These are phyloP conservation scores for Pleurotus tuber-regium DNA, from an alignment of 768 basidiomycete genomes.

Conservation along the genomic window DNA sequence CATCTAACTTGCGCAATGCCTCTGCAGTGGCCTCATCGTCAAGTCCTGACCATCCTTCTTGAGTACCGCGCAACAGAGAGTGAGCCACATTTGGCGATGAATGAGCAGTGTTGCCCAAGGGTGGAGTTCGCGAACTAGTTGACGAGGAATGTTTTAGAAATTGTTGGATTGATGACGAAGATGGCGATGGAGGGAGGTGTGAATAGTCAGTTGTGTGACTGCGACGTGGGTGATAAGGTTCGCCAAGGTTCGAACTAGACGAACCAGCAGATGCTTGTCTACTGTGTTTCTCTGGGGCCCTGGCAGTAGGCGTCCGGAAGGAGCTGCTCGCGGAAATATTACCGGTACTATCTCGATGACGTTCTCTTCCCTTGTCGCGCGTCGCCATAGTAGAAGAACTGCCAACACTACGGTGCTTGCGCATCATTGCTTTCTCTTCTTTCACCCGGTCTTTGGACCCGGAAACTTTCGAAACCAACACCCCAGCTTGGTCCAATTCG, in stretches of 20 bases:
- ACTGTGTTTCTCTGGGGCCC: slow-evolving; percentile 46
- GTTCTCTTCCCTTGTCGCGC: slow-evolving; percentile 52
- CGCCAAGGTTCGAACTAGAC: slow-evolving; percentile 58
- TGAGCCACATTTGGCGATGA: slow-evolving; percentile 72
- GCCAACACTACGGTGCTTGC: slow-evolving; percentile 69
- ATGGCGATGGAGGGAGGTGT: slow-evolving; percentile 87
- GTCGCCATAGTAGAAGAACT: slow-evolving; percentile 33
- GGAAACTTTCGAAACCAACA: slow-evolving; percentile 50
- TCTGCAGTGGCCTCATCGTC: slow-evolving; percentile 89
- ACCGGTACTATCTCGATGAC: slow-evolving; percentile 53
- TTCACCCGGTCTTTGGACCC: slow-evolving; percentile 42
- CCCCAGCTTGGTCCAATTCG: slow-evolving; percentile 70
- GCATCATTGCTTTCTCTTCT: slow-evolving; percentile 50
- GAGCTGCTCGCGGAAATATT: slow-evolving; percentile 13
- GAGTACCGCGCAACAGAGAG: slow-evolving; percentile 81
- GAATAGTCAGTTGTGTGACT: slow-evolving; percentile 78
- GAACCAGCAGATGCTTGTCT: slow-evolving; percentile 70
- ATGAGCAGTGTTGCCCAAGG: slow-evolving; percentile 38
- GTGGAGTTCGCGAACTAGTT: slow-evolving; percentile 23
- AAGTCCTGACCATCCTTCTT: slow-evolving; percentile 86
- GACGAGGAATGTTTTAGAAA: slow-evolving; percentile 59
- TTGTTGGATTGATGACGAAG: slow-evolving; percentile 85
- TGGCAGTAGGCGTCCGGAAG: slow-evolving; percentile 21
- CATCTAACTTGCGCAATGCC: slow-evolving; percentile 90
- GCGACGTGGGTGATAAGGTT: slow-evolving; percentile 51